Conservation (phyloP, 345 rosid genomes). For the Excoecaria cochinchinensis region DNA sequence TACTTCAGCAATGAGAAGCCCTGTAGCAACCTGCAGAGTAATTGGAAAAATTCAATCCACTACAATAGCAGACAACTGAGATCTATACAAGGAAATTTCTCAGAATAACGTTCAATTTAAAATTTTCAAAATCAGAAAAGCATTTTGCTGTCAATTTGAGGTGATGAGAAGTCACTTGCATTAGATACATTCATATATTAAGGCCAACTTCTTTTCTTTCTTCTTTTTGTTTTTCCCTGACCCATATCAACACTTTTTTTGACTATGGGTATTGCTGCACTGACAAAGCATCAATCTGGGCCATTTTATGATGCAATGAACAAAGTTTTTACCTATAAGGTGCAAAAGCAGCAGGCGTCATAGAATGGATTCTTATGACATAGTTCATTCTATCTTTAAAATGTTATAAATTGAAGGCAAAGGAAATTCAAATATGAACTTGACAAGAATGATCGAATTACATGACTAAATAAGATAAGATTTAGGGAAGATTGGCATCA, state of each 20-base stretch:
- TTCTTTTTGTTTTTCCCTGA: too few species aligned
- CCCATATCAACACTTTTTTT: background rate
- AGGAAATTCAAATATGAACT: background rate
- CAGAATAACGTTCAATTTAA: background rate
- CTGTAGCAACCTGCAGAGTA: constrained; percentile 67
- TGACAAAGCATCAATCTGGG: background rate
- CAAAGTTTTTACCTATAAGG: too few species aligned
- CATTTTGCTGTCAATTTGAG: background rate
- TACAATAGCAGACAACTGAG: background rate
- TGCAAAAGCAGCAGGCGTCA: too few species aligned
- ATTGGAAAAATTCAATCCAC: background rate
- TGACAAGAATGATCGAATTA: too few species aligned
- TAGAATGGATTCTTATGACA: background rate
- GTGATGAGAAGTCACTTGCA: background rate
- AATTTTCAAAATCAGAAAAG: background rate
- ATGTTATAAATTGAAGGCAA: background rate
- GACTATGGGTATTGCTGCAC: too few species aligned
- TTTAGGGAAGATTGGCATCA: background rate
- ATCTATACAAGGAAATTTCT: background rate
- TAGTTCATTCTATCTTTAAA: background rate
- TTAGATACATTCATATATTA: too few species aligned
- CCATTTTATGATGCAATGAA: background rate
- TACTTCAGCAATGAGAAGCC: constrained; percentile 87
- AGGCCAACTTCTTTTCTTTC: background rate
- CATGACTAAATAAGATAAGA: background rate